phyloP scores from a whole-genome alignment of 345 rosid species.

The Gossypium ekmanianum region DNA sequence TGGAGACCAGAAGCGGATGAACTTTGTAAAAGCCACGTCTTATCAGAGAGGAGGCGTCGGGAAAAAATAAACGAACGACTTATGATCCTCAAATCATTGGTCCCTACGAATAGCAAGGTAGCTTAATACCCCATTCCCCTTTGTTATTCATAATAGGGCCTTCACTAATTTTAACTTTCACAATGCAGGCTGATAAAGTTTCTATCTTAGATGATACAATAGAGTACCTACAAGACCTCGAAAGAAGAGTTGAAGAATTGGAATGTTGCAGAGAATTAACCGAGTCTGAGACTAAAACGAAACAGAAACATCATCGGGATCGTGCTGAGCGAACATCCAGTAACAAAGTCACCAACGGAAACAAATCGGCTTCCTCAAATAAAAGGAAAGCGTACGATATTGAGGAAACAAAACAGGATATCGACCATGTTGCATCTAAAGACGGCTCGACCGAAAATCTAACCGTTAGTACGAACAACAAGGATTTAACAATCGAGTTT shows the following conservation, averaged over 20 bases:
- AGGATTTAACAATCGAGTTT: conserved; percentile 60
- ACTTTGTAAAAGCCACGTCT: conserved; percentile 32
- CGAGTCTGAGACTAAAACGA: conserved; percentile 36
- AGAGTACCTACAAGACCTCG: conserved; percentile 63
- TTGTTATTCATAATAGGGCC: not conserved
- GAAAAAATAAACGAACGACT: conserved; percentile 57
- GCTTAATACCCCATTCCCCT: conserved; percentile 4
- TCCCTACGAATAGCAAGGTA: conserved; percentile 75
- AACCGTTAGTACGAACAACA: conserved; percentile 39
- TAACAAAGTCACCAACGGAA: conserved; percentile 20
- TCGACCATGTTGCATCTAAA: conserved; percentile 27
- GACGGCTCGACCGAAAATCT: conserved; percentile 39
- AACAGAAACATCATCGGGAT: conserved; percentile 41
- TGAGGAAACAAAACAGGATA: conserved; percentile 34
- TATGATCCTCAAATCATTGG: conserved; percentile 49
- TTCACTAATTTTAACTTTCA: conserved; percentile 3
- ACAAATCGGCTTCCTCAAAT: conserved; percentile 22
- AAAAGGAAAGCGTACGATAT: conserved; percentile 60
- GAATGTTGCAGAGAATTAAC: conserved; percentile 40
- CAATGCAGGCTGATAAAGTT: conserved; percentile 64
- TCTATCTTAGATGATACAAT: conserved; percentile 82
- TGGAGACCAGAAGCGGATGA: conserved; percentile 52
- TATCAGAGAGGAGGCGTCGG: conserved; percentile 45
- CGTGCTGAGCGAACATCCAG: conserved; percentile 52
- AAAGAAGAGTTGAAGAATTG: conserved; percentile 59